These are phyloP conservation scores for Pseudozyma hubeiensis DNA, from an alignment of 1,284 basidiomycete species.

Conservation along the genomic window DNA sequence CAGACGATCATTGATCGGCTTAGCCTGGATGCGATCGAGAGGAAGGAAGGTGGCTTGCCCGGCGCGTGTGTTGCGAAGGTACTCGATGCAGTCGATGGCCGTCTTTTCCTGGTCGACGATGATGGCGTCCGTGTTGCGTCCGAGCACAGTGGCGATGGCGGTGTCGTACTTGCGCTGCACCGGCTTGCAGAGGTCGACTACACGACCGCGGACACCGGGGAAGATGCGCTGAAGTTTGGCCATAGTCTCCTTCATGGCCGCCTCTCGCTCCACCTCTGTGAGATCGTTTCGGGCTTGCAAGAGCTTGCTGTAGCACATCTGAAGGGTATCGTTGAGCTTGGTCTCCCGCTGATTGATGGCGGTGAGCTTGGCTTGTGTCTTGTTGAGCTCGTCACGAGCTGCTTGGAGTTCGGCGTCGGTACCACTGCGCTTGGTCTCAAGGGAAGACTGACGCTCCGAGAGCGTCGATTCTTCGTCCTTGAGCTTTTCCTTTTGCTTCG, in stretches of 20 bases:
- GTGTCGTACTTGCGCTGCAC: constrained; percentile 91
- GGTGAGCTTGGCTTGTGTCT: constrained; percentile 79
- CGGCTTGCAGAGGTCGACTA: constrained; percentile 92
- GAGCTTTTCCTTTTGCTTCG: constrained; percentile 76
- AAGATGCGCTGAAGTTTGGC: constrained; percentile 78
- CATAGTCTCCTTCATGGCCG: constrained; percentile 85
- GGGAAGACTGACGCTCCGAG: constrained; percentile 74
- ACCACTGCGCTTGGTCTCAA: constrained; percentile 38
- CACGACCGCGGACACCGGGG: constrained; percentile 75
- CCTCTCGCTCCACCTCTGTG: constrained; percentile 83
- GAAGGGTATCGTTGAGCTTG: constrained; percentile 84
- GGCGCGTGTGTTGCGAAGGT: constrained; percentile 91
- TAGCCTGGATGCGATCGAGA: constrained; percentile 93
- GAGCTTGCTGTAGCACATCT: constrained; percentile 83
- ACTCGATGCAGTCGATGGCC: constrained; percentile 96
- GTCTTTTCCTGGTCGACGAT: constrained; percentile 97
- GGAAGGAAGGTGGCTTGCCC: constrained; percentile 98
- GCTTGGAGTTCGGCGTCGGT: constrained; percentile 29
- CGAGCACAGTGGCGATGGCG: constrained; percentile 93
- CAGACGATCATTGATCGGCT: constrained; percentile 92
- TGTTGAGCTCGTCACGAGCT: constrained; percentile 79
- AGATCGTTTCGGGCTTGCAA: constrained; percentile 70
- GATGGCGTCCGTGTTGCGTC: constrained; percentile 92
- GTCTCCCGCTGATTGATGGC: constrained; percentile 71
- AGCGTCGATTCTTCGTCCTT: constrained; percentile 75